Evolutionary conservation across 2,329 filamentous ascomycete species (phyloP).

Genomic region (Nothophaeocryptopus gaeumannii): DNA sequence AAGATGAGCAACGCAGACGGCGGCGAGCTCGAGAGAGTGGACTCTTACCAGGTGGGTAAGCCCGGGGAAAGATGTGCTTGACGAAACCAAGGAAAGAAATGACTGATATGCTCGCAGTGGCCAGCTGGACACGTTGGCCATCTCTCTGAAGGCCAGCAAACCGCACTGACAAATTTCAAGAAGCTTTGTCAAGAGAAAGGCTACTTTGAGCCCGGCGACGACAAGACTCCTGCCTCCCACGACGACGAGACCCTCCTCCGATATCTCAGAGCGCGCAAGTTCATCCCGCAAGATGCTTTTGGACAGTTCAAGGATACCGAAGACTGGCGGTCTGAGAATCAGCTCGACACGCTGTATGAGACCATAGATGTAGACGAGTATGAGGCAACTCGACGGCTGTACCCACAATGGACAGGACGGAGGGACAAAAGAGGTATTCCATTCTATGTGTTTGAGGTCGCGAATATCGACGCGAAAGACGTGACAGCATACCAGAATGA

Average conservation of each 20-base stretch:
- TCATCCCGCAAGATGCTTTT: constrained; percentile 72
- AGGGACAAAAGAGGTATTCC: constrained; percentile 88
- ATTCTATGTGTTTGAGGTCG: constrained; percentile 86
- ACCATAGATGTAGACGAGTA: constrained; percentile 84
- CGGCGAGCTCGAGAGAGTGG: constrained; percentile 28
- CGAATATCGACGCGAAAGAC: constrained; percentile 76
- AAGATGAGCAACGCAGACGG: constrained; percentile 19
- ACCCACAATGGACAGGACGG: constrained; percentile 92
- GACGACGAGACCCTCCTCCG: constrained; percentile 75
- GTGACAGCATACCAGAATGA: constrained; percentile 74
- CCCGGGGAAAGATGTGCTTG: neutral
- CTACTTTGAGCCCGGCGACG: constrained; percentile 53
- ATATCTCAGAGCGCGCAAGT: constrained; percentile 81
- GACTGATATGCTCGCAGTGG: constrained; percentile 45
- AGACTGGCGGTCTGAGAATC: constrained; percentile 77
- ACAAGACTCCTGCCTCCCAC: constrained; percentile 54
- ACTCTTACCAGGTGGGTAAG: constrained; percentile 31
- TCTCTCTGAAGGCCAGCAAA: constrained; percentile 66
- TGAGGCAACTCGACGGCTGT: constrained; percentile 75
- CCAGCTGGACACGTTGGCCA: constrained; percentile 78
- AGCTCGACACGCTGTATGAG: constrained; percentile 75
- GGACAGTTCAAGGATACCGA: constrained; percentile 85
- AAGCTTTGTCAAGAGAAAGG: constrained; percentile 61
- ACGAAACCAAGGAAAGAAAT: neutral
- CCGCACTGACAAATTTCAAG: constrained; percentile 71